These are phyloP conservation scores for Bremia lactucae DNA, from an alignment of 352 stramenopile species.

Conservation along the genomic window DNA sequence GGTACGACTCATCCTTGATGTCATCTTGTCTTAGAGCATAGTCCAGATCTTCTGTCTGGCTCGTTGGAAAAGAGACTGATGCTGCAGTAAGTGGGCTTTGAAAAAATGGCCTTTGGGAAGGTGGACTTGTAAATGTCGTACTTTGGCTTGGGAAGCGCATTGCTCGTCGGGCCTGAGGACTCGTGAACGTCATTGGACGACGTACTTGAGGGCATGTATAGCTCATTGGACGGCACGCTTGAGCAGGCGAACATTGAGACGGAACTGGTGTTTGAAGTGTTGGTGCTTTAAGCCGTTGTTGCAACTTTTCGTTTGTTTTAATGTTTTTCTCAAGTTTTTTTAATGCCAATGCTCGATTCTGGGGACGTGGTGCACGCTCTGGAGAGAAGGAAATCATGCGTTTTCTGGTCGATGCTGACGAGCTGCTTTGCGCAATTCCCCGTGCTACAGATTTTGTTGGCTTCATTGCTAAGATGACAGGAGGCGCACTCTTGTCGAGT, in stretches of 20 bases:
- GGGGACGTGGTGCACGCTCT: constrained; percentile 38
- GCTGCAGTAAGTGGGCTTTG: constrained; percentile 19
- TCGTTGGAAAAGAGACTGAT: constrained; percentile 19
- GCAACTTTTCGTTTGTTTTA: constrained; percentile 56
- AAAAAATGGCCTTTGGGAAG: constrained; percentile 4
- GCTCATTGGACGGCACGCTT: constrained; percentile 11
- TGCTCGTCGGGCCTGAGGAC: constrained; percentile 11
- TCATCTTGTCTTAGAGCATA: constrained; percentile 16
- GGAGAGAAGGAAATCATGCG: constrained; percentile 78
- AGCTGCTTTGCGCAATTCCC: constrained; percentile 61
- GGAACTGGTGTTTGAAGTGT: constrained; percentile 21
- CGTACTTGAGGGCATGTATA: constrained; percentile 20
- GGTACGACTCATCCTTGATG: constrained; percentile 3
- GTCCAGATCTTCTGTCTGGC: constrained; percentile 26
- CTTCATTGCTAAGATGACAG: constrained; percentile 18
- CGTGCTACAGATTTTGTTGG: constrained; percentile 29
- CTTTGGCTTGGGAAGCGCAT: constrained; percentile 9
- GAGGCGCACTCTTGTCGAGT: constrained; percentile 30
- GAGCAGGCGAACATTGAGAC: constrained; percentile 10
- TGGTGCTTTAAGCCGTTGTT: constrained; percentile 44
- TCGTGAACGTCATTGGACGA: constrained; percentile 16
- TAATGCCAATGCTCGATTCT: constrained; percentile 41
- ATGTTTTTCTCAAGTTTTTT: constrained; percentile 63
- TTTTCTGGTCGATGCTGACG: constrained; percentile 52
- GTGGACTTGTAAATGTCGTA: constrained; percentile 12